phyloP scores from a whole-genome alignment of 2,329 filamentous ascomycete species.

The Nothophaeocryptopus gaeumannii region DNA sequence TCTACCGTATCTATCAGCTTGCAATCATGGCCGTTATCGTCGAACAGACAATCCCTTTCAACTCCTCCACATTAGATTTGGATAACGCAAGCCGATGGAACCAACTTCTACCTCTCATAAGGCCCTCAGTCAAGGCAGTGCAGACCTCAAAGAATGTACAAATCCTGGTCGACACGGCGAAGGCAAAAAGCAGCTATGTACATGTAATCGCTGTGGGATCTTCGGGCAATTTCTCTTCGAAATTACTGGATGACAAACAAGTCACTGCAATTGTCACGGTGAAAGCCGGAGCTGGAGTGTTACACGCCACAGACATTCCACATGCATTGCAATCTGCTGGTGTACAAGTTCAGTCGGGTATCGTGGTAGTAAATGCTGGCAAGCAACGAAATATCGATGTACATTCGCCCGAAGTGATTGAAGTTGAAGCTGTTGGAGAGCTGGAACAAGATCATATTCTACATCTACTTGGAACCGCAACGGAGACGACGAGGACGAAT shows the following conservation, averaged over 20 bases:
- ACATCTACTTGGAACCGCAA: conserved; percentile 31
- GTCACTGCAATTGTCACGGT: conserved; percentile 34
- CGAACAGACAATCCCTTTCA: conserved; percentile 37
- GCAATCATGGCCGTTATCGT: conserved; percentile 36
- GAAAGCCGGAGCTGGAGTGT: conserved; percentile 24
- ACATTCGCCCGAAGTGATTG: conserved; percentile 26
- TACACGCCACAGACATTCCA: conserved; percentile 31
- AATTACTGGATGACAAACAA: conserved; percentile 33
- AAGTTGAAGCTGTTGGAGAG: conserved; percentile 29
- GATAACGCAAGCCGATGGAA: conserved; percentile 34
- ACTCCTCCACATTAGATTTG: conserved; percentile 28
- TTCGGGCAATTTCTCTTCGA: conserved; percentile 35
- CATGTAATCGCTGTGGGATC: conserved; percentile 32
- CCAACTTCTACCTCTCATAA: conserved; percentile 34
- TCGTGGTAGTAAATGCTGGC: conserved; percentile 32
- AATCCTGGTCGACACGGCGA: conserved; percentile 33
- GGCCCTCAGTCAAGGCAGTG: conserved; percentile 30
- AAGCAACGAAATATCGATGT: conserved; percentile 27
- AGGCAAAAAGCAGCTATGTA: conserved; percentile 26
- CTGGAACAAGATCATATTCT: conserved; percentile 36
- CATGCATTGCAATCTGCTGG: conserved; percentile 28
- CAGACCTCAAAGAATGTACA: conserved; percentile 30
- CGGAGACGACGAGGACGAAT: conserved; percentile 28
- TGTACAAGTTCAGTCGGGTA: conserved; percentile 23
- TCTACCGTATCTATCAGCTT: no score